Evolutionary conservation across 2,329 filamentous ascomycete species (phyloP), one percentile per base, ranked within the genome.

Genomic region (Colletotrichum tabaci): DNA sequence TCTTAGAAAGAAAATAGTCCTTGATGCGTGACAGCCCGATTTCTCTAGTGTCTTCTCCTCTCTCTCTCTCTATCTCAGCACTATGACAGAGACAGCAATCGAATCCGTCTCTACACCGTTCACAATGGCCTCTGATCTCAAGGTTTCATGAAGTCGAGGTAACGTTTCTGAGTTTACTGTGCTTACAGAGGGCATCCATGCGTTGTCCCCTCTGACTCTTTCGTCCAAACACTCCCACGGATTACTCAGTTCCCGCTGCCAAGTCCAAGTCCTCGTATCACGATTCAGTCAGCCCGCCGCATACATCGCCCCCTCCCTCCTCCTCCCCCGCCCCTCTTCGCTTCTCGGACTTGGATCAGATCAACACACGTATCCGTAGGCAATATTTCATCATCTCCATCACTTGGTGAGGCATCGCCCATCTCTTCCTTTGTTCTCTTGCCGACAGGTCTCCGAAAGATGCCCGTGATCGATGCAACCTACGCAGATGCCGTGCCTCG

Each of bases 391-490:
- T 60, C n/a, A 42, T 26, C 26, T 21, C 18, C 46, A 30, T 58
- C n/a, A 57, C 16, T 26, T 4, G 26, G 4, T 26, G 26, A 26
- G 26, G 26, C 4, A 26, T 57, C 57, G 4, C 26, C 46, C 18
- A 35, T 40, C 26, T 30, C 30, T 26, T 53, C 30, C 30, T n/a
- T 10, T 18, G 38, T 55, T 23, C 21, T 64, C 52, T 68, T 71
- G n/a, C 65, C 68, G 68, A 68, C 68, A 71, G 68, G 65, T 71
- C 65, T 55, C 68, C 68, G 68, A 71, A 18, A 10, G 52, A 71
- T 23, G 58, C 40, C 65, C 65, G 68, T 68, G 26, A 16, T 26
- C 10, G 53, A 30, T 7, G 23, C 49, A 18, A 44, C 21, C 23
- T 61, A 50, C 16, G 23, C 46, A 26, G 46, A 61, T 68, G 35